Evolutionary conservation across 2,329 filamentous ascomycete genomes (phyloP).

Genomic region (Truncatella angustata): DNA sequence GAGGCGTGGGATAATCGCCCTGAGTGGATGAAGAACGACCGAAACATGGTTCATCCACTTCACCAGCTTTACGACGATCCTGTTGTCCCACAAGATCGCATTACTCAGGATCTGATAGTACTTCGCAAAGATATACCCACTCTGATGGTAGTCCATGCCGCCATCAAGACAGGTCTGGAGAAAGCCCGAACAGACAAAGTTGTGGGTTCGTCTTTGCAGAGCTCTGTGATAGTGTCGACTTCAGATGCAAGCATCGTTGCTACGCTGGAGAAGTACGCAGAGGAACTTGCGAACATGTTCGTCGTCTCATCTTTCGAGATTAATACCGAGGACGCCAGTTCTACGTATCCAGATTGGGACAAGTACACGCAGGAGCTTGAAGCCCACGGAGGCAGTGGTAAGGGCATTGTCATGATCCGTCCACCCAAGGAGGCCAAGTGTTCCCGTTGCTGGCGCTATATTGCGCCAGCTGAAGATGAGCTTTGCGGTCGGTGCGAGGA

Average conservation of each 20-base stretch:
- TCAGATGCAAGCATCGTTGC: constrained; percentile 31
- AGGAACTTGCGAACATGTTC: constrained; percentile 63
- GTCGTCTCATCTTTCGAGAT: constrained; percentile 65
- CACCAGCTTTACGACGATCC: constrained; percentile 46
- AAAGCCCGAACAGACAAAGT: constrained; percentile 66
- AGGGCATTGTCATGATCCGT: constrained; percentile 41
- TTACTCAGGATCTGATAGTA: constrained; percentile 35
- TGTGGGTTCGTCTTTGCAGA: constrained; percentile 79
- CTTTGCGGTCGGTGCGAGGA: constrained; percentile 74
- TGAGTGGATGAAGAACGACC: constrained; percentile 53
- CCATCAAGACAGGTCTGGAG: constrained; percentile 76
- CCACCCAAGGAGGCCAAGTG: constrained; percentile 68
- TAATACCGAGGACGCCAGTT: constrained; percentile 26
- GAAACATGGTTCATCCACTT: constrained; percentile 39
- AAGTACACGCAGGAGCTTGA: constrained; percentile 41
- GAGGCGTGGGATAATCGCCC: constrained; percentile 84
- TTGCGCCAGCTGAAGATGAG: constrained; percentile 61
- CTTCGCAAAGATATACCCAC: constrained; percentile 42
- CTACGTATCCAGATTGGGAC: constrained; percentile 34
- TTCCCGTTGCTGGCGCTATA: constrained; percentile 83
- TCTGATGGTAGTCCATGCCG: constrained; percentile 57
- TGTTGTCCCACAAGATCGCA: constrained; percentile 37
- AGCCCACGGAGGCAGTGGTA: constrained; percentile 27
- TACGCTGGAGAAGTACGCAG: constrained; percentile 37
- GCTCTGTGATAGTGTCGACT: constrained; percentile 59